phyloP scores from a whole-genome alignment of 1,284 basidiomycete genomes.

The Wolfiporia cocos region DNA sequence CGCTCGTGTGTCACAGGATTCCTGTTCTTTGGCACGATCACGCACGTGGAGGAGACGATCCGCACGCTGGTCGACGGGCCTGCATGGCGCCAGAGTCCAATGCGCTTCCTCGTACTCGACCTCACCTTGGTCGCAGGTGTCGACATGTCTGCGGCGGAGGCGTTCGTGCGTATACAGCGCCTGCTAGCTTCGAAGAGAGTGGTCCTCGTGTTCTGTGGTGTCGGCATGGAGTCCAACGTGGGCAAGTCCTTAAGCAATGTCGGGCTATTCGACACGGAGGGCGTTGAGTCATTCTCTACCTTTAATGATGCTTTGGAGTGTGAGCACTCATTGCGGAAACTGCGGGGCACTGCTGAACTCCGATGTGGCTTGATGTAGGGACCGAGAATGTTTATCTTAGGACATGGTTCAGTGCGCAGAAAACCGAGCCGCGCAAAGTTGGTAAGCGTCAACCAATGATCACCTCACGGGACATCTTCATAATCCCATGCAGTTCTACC shows the following conservation, averaged over 20 bases:
- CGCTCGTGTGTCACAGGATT: slow-evolving; percentile 45
- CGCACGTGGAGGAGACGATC: slow-evolving; percentile 80
- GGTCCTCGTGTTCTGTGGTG: slow-evolving; percentile 87
- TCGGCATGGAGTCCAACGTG: slow-evolving; percentile 54
- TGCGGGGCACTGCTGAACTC: neutral
- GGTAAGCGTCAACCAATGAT: slow-evolving; percentile 17
- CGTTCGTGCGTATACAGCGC: slow-evolving; percentile 88
- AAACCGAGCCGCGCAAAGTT: slow-evolving; percentile 39
- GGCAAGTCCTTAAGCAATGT: slow-evolving; percentile 71
- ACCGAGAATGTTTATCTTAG: slow-evolving; percentile 84
- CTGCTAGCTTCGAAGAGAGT: slow-evolving; percentile 75
- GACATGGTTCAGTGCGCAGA: slow-evolving; percentile 67
- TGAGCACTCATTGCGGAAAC: slow-evolving; percentile 30
- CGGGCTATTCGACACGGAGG: slow-evolving; percentile 69
- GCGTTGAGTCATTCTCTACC: slow-evolving; percentile 80
- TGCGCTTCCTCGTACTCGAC: slow-evolving; percentile 88
- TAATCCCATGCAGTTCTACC: slow-evolving; percentile 43
- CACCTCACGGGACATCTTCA: neutral
- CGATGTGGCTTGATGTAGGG: slow-evolving; percentile 42
- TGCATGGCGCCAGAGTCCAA: slow-evolving; percentile 73
- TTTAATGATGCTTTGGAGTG: slow-evolving; percentile 94
- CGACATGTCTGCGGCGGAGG: slow-evolving; percentile 94
- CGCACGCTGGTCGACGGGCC: slow-evolving; percentile 69
- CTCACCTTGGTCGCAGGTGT: slow-evolving; percentile 84
- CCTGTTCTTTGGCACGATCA: slow-evolving; percentile 96